Base-by-base conservation (phyloP, 805 yeast species). In the Pichia californica region DNA sequence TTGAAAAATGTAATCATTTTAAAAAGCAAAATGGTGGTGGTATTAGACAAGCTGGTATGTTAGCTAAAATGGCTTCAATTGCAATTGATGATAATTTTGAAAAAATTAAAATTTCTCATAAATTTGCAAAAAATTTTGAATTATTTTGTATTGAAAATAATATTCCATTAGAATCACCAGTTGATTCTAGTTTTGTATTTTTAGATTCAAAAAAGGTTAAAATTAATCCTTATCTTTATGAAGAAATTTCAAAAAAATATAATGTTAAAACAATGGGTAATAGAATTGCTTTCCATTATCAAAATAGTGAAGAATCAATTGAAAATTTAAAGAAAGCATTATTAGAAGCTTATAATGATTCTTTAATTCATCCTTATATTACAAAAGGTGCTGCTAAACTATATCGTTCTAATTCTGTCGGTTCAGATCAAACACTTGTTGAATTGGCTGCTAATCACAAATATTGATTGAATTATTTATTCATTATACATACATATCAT, bases 21-120 rank as follows among this genome's bases (percentile, higher is more conserved):
- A 83, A 85, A 54, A 89, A 89, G 57, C 96, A 89, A 66, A 77
- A 78, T 53, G 97, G 97, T 59, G 97, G 96, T 53, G 96, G 96
- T 51, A 78, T 89, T 39, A 74, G 97, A 60, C 97, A 89, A 66
- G 71, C 85, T 32, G 97, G 97, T 43, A 65, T 86, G 63, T 70
- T 89, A 54, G 70, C 93, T 8, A 71, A 77, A 44, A 88, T 89
- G 85, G 96, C 94, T 3, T 61, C 72, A 16, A 70, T 73, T 40
- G 94, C 95, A 21, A 70, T 89, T 40, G 81, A 84, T 43, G 79
- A 81, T 50, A 84, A 83, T 55, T 80, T 83, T 68, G 67, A 76
- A 28, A 71, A 76, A 43, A 68, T 81, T 56, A 56, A 57, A 36
- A 53, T 53, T 18, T 71, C 81, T 8, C 83, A 81, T 59, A 63